A percentile compares a stretch with the other conserved stretches of the same genome.
phyloP scores from a whole-genome alignment of 495 filamentous ascomycete species.

The Xylaria nigripes region DNA sequence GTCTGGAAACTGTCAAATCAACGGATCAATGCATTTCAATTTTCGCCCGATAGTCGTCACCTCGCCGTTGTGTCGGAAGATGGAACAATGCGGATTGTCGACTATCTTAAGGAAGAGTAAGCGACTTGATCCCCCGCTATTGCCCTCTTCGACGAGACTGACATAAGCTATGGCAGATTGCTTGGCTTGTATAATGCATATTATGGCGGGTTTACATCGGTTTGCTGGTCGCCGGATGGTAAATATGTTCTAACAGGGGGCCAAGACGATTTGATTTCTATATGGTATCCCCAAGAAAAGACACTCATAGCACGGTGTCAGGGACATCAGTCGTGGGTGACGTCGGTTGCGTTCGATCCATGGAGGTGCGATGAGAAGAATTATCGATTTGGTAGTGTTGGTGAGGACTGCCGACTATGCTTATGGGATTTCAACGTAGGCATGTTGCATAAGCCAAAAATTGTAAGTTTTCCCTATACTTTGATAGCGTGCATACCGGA shows the following conservation, averaged over 20 bases:
- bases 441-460: conserved; percentile 80
- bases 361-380: conserved; percentile 94
- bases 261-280: conserved; percentile 89
- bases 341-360: conserved; percentile 84
- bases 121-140: conserved; percentile 21
- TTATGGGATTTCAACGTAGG: conserved; percentile 97
- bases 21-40: conserved; percentile 78
- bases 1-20: conserved; percentile 87
- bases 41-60: conserved; percentile 77
- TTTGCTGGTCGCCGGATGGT: conserved; percentile 96
- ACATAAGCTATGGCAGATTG: conserved; percentile 43
- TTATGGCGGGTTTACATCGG: conserved; percentile 85
- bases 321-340: conserved; percentile 91
- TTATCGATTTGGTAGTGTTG: conserved; percentile 92
- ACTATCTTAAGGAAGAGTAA: conserved; percentile 85
- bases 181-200: conserved; percentile 81
- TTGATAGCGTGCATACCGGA: neutral
- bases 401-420: conserved; percentile 81
- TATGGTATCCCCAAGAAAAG: conserved; percentile 82
- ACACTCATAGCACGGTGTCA: conserved; percentile 86
- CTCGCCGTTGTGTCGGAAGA: conserved; percentile 92
- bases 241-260: conserved; percentile 93
- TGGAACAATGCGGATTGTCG: conserved; percentile 77
- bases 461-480: conserved; percentile 29
- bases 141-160: conserved; percentile 3